Percentiles rank a stretch among this genome's conserved stretches.
Conservation (phyloP, 768 basidiomycete species). For the Pholiota molesta region DNA sequence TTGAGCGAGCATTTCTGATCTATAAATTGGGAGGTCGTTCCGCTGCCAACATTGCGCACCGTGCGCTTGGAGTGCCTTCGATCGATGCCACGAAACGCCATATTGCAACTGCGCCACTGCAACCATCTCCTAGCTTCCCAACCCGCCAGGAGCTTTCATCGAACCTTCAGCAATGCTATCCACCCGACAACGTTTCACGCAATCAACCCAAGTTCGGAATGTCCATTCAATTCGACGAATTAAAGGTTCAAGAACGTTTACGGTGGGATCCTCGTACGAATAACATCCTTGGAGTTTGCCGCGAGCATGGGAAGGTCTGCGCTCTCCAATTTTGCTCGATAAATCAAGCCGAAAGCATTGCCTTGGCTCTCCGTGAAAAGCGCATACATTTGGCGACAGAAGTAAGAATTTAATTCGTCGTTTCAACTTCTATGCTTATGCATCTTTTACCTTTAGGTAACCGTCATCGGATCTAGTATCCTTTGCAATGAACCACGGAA, state of each 20-base stretch:
- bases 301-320: neutral
- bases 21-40: constrained; percentile 19
- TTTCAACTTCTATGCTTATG: no score
- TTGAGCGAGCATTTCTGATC: constrained; percentile 16
- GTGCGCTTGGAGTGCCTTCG: constrained; percentile 15
- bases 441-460: no score
- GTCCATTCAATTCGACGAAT: constrained; percentile 2
- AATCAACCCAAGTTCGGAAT: neutral
- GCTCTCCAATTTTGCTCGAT: constrained; percentile 6
- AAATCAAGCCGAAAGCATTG: constrained; percentile 1
- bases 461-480: neutral
- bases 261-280: constrained; percentile 1
- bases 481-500: neutral
- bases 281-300: constrained; percentile 6
- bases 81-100: constrained; percentile 17
- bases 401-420: no score
- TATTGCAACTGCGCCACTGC: constrained; percentile 9
- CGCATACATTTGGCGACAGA: constrained; percentile 2
- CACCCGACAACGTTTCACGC: neutral
- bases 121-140: constrained; percentile 12
- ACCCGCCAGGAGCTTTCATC: neutral
- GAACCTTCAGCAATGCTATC: constrained; percentile 10
- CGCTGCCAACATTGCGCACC: constrained; percentile 20
- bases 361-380: neutral
- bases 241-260: neutral